These are phyloP conservation scores for Termitomyces sp. DNA, from an alignment of 768 basidiomycete genomes.

Conservation along the genomic window DNA sequence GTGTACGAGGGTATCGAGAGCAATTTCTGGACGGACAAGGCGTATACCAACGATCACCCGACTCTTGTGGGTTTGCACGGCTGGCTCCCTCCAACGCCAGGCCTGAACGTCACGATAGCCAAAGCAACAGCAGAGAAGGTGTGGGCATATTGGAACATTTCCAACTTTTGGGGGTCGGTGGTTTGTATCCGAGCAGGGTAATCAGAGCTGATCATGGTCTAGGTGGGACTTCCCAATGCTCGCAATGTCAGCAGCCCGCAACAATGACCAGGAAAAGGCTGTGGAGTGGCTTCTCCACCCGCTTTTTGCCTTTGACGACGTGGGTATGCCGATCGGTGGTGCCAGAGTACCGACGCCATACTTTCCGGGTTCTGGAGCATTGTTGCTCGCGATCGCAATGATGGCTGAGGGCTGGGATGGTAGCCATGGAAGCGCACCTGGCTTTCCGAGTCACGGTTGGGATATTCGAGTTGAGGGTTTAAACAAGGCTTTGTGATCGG, in stretches of 20 bases:
- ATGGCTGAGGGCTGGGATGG: slow-evolving; percentile 60
- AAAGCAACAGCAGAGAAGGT: slow-evolving; percentile 50
- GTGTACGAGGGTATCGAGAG: slow-evolving; percentile 54
- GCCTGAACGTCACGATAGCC: slow-evolving; percentile 42
- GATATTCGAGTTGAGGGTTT: slow-evolving; percentile 19
- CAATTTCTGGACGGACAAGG: slow-evolving; percentile 49
- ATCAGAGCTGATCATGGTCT: neutral
- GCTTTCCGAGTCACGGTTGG: slow-evolving; percentile 28
- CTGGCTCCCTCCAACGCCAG: slow-evolving; percentile 51
- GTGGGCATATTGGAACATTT: slow-evolving; percentile 51
- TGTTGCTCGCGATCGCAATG: slow-evolving; percentile 52
- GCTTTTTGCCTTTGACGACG: slow-evolving; percentile 54
- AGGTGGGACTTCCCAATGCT: slow-evolving; percentile 64
- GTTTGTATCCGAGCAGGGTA: neutral
- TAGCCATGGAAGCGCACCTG: slow-evolving; percentile 19
- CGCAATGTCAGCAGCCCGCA: slow-evolving; percentile 58
- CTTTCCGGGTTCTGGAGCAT: slow-evolving; percentile 52
- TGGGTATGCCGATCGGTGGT: slow-evolving; percentile 58
- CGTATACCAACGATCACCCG: slow-evolving; percentile 55
- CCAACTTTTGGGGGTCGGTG: slow-evolving; percentile 50
- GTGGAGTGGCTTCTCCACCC: slow-evolving; percentile 54
- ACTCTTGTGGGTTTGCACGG: slow-evolving; percentile 53
- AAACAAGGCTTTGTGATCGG: slow-evolving; percentile 15
- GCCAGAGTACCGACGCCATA: slow-evolving; percentile 54
- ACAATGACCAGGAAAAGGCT: slow-evolving; percentile 44